These are phyloP conservation scores for Eragrostis nindensis DNA, from an alignment of 176 grass and related monocot genomes.

Conservation along the genomic window DNA sequence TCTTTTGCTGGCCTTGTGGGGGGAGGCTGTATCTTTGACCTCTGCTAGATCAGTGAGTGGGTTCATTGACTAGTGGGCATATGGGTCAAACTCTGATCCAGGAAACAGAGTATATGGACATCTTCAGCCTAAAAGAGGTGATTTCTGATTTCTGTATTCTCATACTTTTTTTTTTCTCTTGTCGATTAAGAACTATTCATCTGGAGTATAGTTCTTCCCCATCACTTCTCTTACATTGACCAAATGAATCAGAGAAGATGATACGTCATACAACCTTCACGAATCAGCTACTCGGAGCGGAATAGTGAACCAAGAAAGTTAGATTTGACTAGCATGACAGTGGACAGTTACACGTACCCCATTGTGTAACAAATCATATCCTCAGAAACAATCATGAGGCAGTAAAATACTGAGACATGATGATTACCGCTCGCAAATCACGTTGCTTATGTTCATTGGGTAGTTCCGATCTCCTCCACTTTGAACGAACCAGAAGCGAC, in stretches of 20 bases:
- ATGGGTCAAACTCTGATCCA: conserved; percentile 41
- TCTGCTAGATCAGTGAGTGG: background rate
- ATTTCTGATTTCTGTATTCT: background rate
- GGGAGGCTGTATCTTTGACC: conserved; percentile 57
- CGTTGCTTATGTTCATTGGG: conserved; percentile 5
- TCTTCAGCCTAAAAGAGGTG: background rate
- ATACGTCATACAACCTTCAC: background rate
- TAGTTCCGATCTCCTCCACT: conserved; percentile 17
- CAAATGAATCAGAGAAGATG: background rate
- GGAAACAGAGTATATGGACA: conserved; percentile 1
- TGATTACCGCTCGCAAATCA: conserved; percentile 16
- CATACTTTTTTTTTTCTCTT: too few species aligned
- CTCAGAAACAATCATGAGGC: background rate
- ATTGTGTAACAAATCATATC: conserved; percentile 6
- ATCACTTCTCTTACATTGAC: background rate
- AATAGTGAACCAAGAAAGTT: background rate
- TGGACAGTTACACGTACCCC: background rate
- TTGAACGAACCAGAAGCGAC: conserved; percentile 27
- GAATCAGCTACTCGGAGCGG: background rate
- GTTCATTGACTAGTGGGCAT: conserved; percentile 32
- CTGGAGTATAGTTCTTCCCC: background rate
- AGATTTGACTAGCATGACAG: background rate
- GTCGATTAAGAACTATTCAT: too few species aligned
- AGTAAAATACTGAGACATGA: background rate
- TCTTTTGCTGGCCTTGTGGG: conserved; percentile 30